Conservation (phyloP, 495 filamentous ascomycete species). For the Lepidopterella palustris region DNA sequence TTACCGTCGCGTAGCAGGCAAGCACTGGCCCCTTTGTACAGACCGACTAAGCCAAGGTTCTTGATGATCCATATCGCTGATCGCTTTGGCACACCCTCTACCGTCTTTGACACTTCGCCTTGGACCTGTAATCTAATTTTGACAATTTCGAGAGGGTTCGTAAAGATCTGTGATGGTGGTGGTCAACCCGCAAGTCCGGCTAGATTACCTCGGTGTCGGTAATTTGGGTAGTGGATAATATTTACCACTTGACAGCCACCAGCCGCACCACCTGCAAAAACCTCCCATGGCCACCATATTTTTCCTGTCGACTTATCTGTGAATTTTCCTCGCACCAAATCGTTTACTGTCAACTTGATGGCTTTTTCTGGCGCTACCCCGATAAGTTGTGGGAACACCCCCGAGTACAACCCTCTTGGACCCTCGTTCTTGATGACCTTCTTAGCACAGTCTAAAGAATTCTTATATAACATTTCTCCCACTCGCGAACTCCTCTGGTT, state of each 20-base stretch:
- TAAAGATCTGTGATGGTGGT: constrained; percentile 62
- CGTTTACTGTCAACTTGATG: constrained; percentile 97
- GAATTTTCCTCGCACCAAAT: constrained; percentile 72
- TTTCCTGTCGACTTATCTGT: constrained; percentile 68
- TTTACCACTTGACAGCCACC: constrained; percentile 95
- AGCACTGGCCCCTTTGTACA: constrained; percentile 96
- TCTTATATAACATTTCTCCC: constrained; percentile 87
- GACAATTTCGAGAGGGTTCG: constrained; percentile 96
- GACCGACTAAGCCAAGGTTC: constrained; percentile 87
- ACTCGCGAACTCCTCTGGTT: constrained; percentile 80
- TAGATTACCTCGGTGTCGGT: constrained; percentile 2
- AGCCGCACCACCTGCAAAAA: constrained; percentile 83
- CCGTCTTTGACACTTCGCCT: constrained; percentile 85
- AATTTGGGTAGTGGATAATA: constrained; percentile 22
- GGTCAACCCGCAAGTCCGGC: constrained; percentile 3
- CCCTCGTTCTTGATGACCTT: constrained; percentile 94
- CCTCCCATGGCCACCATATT: constrained; percentile 65
- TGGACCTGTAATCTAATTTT: constrained; percentile 98
- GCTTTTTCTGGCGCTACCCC: constrained; percentile 98
- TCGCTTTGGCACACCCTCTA: constrained; percentile 74
- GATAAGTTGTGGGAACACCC: constrained; percentile 88
- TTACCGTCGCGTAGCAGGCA: constrained; percentile 78
- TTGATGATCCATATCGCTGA: constrained; percentile 96
- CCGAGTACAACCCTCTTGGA: constrained; percentile 82
- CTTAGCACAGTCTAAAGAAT: constrained; percentile 84